These are phyloP conservation scores for Stenocarpella maydis DNA, from an alignment of 2,329 filamentous ascomycete genomes.

Conservation along the genomic window DNA sequence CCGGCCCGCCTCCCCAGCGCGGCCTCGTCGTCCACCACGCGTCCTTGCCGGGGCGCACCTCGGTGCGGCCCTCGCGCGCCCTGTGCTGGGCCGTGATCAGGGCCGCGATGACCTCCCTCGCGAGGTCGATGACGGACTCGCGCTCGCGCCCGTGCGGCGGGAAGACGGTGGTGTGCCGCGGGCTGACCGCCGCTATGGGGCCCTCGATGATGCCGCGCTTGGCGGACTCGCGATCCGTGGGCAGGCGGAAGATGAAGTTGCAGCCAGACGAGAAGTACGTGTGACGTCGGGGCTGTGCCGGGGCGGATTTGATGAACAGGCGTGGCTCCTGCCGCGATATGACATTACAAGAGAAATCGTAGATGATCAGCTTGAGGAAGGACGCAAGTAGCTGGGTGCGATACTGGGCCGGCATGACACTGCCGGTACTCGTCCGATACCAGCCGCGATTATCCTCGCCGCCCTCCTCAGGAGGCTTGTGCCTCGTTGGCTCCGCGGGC, in stretches of 20 bases:
- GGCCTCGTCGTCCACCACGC: constrained; percentile 69
- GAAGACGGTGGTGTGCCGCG: constrained; percentile 64
- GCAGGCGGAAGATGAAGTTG: constrained; percentile 67
- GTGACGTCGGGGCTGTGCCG: constrained; percentile 46
- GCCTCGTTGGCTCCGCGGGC: constrained; percentile 30
- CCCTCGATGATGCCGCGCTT: constrained; percentile 68
- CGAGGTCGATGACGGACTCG: constrained; percentile 70
- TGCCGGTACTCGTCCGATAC: constrained; percentile 59
- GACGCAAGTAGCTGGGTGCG: constrained; percentile 65
- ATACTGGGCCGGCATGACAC: constrained; percentile 65
- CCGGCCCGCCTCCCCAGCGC: constrained; percentile 70
- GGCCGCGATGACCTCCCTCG: constrained; percentile 66
- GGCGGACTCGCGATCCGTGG: constrained; percentile 66
- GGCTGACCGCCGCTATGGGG: constrained; percentile 67
- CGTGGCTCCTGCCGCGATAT: constrained; percentile 66
- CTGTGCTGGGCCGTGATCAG: constrained; percentile 72
- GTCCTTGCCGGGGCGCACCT: constrained; percentile 64
- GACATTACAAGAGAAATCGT: constrained; percentile 72
- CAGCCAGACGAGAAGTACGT: constrained; percentile 68
- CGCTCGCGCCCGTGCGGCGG: constrained; percentile 48
- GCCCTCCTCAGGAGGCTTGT: constrained; percentile 35
- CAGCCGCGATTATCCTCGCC: constrained; percentile 38
- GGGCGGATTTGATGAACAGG: constrained; percentile 58
- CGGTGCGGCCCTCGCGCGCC: constrained; percentile 62
- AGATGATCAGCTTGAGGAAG: constrained; percentile 70